Evolutionary conservation across 176 grass and related monocot species (phyloP).

Genomic region (Pontederia crassipes): DNA sequence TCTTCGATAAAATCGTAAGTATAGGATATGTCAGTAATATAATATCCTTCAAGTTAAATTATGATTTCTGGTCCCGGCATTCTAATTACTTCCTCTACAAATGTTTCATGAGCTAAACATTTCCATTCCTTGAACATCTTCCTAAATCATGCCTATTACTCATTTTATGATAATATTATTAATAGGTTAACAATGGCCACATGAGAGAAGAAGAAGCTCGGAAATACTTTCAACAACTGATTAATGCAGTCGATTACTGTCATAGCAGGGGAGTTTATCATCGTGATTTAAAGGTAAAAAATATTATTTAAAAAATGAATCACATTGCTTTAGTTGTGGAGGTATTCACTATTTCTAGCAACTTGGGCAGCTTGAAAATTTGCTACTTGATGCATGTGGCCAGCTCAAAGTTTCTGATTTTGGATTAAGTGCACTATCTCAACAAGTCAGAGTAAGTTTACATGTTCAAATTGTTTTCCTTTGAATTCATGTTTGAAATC

Average conservation of each 20-base stretch:
- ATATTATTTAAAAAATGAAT: conserved; percentile 2
- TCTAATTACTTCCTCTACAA: too few relatives aligned
- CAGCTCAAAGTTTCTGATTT: conserved; percentile 91
- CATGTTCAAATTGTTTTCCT: too few relatives aligned
- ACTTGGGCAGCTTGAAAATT: conserved; percentile 63
- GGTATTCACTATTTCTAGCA: background rate
- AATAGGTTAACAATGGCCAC: conserved; percentile 70
- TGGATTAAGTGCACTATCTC: conserved; percentile 81
- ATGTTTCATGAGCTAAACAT: too few relatives aligned
- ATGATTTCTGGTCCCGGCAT: too few relatives aligned
- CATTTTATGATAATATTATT: too few relatives aligned
- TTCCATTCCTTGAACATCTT: too few relatives aligned
- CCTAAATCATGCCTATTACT: too few relatives aligned
- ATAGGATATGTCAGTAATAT: conserved; percentile 6
- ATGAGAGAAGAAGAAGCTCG: conserved; percentile 83
- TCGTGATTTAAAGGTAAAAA: conserved; percentile 77
- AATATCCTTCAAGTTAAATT: too few relatives aligned
- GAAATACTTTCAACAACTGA: conserved; percentile 82
- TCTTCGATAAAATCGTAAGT: conserved; percentile 94
- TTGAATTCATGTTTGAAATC: too few relatives aligned
- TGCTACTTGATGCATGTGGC: conserved; percentile 66
- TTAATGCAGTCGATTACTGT: conserved; percentile 85
- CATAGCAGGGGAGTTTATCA: conserved; percentile 92
- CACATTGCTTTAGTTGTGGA: too few relatives aligned
- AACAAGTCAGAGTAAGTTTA: conserved; percentile 63